Evolutionary conservation across 805 yeast species (phyloP).

Genomic region (Lachancea quebecensis): DNA sequence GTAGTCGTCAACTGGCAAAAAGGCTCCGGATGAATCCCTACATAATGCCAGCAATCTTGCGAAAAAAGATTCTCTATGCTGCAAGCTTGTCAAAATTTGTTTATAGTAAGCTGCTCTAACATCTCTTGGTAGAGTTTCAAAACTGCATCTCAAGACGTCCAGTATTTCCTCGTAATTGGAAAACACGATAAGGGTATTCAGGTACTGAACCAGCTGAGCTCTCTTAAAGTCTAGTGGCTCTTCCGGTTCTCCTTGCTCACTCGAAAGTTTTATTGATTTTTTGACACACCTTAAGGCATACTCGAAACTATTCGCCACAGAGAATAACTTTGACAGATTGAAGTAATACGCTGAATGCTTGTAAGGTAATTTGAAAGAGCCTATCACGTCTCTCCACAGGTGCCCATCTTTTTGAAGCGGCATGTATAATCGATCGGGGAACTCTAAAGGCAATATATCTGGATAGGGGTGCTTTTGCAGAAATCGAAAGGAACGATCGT

Average conservation of each 20-base stretch:
- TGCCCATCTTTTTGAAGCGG: slow-evolving; percentile 9
- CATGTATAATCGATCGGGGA: slow-evolving; percentile 19
- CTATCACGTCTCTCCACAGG: slow-evolving; percentile 22
- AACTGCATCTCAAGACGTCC: slow-evolving; percentile 27
- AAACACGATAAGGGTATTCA: slow-evolving; percentile 23
- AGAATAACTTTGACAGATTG: slow-evolving; percentile 23
- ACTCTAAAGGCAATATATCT: slow-evolving; percentile 9
- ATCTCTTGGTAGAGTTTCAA: slow-evolving; percentile 15
- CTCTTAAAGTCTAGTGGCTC: slow-evolving; percentile 17
- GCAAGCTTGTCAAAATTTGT: slow-evolving; percentile 12
- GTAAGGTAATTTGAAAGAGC: slow-evolving; percentile 12
- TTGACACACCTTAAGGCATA: slow-evolving; percentile 24
- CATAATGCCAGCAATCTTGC: slow-evolving; percentile 21
- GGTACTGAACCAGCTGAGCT: slow-evolving; percentile 23
- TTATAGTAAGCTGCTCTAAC: slow-evolving; percentile 20
- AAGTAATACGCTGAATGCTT: slow-evolving; percentile 21
- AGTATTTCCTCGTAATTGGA: slow-evolving; percentile 24
- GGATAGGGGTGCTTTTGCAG: slow-evolving; percentile 24
- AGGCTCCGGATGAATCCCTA: slow-evolving; percentile 8
- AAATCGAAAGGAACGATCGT: slow-evolving; percentile 22
- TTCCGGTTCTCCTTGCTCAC: slow-evolving; percentile 10
- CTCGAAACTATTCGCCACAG: slow-evolving; percentile 15
- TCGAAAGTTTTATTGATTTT: slow-evolving; percentile 23
- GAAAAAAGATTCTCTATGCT: slow-evolving; percentile 17
- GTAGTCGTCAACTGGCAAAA: slow-evolving; percentile 20